Percentiles rank a stretch among this genome's conserved stretches.
Conservation (phyloP, 1,139 yeast species). For the Cylindricascospora bacillispora region DNA sequence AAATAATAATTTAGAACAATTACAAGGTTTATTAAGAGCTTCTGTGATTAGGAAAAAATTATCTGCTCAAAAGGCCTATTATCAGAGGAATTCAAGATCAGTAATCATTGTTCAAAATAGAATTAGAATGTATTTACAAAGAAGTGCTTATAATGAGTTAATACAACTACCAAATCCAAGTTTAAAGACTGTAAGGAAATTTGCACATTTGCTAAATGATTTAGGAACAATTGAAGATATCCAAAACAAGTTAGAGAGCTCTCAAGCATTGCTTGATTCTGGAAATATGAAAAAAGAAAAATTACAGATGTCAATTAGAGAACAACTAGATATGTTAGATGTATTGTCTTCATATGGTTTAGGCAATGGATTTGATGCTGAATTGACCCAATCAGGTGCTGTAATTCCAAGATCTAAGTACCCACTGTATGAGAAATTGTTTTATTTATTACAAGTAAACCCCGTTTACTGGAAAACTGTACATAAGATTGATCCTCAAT, state of each 20-base stretch:
- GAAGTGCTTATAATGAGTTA: slow-evolving; percentile 61
- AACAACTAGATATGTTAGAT: slow-evolving; percentile 13
- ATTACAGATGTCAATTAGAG: slow-evolving; percentile 14
- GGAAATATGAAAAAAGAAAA: slow-evolving; percentile 62
- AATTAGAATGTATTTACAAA: slow-evolving; percentile 55
- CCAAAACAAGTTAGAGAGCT: slow-evolving; percentile 56
- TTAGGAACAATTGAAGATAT: slow-evolving; percentile 65
- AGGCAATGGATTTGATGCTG: slow-evolving; percentile 5
- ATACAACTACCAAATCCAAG: slow-evolving; percentile 67
- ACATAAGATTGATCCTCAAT: slow-evolving; percentile 25
- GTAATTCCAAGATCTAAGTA: slow-evolving; percentile 11
- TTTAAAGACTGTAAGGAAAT: slow-evolving; percentile 59
- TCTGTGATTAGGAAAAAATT: slow-evolving; percentile 20
- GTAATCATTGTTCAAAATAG: slow-evolving; percentile 65
- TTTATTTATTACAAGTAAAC: slow-evolving; percentile 76
- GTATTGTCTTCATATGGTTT: slow-evolving; percentile 13
- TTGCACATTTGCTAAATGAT: slow-evolving; percentile 65
- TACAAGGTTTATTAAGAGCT: slow-evolving; percentile 32
- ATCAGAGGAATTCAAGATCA: slow-evolving; percentile 39
- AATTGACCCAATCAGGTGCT: slow-evolving; percentile 4
- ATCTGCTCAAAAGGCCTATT: slow-evolving; percentile 36
- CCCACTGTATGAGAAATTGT: slow-evolving; percentile 53
- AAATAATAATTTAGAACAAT: slow-evolving; percentile 24
- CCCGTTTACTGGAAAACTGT: slow-evolving; percentile 59
- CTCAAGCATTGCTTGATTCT: slow-evolving; percentile 63